These are phyloP conservation scores for Amphichorda felina DNA, from an alignment of 2,329 filamentous ascomycete species.

Conservation along the genomic window DNA sequence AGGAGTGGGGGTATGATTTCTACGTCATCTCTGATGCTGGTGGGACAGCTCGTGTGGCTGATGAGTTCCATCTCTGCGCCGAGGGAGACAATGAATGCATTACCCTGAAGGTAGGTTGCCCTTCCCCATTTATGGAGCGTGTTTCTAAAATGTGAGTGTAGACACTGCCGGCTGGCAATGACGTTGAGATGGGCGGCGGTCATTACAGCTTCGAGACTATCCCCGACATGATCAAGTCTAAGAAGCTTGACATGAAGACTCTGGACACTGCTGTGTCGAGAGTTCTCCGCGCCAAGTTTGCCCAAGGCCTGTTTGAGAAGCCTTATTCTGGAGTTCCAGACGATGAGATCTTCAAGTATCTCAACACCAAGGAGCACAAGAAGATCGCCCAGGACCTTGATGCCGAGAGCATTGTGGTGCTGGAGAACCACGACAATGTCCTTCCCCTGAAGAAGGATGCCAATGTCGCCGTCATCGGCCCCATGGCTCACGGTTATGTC, in stretches of 20 bases:
- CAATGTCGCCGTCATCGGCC: constrained; percentile 62
- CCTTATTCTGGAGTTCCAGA: constrained; percentile 49
- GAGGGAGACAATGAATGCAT: constrained; percentile 51
- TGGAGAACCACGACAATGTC: constrained; percentile 43
- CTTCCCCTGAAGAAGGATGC: constrained; percentile 49
- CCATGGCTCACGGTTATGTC: constrained; percentile 61
- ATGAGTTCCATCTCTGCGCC: constrained; percentile 51
- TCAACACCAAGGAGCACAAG: constrained; percentile 49
- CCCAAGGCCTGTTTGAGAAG: constrained; percentile 58
- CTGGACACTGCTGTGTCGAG: constrained; percentile 58
- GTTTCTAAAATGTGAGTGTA: constrained; percentile 11
- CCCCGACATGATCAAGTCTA: constrained; percentile 48
- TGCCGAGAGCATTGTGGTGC: constrained; percentile 48
- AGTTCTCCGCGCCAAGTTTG: constrained; percentile 56
- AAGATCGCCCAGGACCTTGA: constrained; percentile 51
- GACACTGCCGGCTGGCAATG: constrained; percentile 55
- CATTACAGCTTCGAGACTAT: constrained; percentile 60
- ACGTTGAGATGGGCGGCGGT: constrained; percentile 68
- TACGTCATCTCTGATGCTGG: constrained; percentile 54
- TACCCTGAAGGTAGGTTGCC: constrained; percentile 35
- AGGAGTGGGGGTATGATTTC: constrained; percentile 64
- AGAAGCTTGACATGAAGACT: constrained; percentile 43
- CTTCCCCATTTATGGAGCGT: too few relatives aligned
- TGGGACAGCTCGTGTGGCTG: constrained; percentile 56
- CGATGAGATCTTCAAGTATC: constrained; percentile 41